Evolutionary conservation across 1,284 basidiomycete genomes (phyloP).

Genomic region (Anthracocystis setariae): DNA sequence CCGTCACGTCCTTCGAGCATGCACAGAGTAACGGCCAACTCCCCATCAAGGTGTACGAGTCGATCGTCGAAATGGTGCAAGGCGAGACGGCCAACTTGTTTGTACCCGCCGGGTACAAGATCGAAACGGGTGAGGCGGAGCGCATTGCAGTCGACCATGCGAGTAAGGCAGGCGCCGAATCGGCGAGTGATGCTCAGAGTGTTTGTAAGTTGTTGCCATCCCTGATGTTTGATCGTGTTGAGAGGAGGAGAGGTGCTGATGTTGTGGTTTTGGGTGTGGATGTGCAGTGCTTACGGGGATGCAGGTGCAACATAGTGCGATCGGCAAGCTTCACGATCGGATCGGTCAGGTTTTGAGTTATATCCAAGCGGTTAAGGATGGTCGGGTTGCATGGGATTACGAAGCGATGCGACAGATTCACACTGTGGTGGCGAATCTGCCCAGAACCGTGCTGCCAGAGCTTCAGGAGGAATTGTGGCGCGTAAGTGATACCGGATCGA

Average conservation of each 20-base stretch:
- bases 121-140: conserved; percentile 98
- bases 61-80: conserved; percentile 51
- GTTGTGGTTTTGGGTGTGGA: too few relatives aligned
- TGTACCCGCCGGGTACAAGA: conserved; percentile 80
- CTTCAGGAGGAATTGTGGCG: conserved; percentile 48
- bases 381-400: conserved; percentile 69
- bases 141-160: conserved; percentile 97
- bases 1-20: conserved; percentile 25
- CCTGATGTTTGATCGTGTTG: too few relatives aligned
- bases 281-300: conserved; percentile 83
- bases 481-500: conserved; percentile 21
- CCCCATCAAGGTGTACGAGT: conserved; percentile 59
- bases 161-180: conserved; percentile 79
- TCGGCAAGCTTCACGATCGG: conserved; percentile 93
- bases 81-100: conserved; percentile 69
- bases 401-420: conserved; percentile 83
- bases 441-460: conserved; percentile 45
- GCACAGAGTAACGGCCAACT: conserved; percentile 50
- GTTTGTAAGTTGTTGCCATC: conserved; percentile 61
- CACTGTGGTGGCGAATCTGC: conserved; percentile 79
- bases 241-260: too few relatives aligned
- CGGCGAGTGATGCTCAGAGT: conserved; percentile 75
- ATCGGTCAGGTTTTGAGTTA: conserved; percentile 85
- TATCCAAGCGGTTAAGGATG: conserved; percentile 46
- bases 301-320: conserved; percentile 89